These are phyloP conservation scores for Schizochytrium sp. DNA, from an alignment of 108 stramenopile genomes.

Conservation along the genomic window DNA sequence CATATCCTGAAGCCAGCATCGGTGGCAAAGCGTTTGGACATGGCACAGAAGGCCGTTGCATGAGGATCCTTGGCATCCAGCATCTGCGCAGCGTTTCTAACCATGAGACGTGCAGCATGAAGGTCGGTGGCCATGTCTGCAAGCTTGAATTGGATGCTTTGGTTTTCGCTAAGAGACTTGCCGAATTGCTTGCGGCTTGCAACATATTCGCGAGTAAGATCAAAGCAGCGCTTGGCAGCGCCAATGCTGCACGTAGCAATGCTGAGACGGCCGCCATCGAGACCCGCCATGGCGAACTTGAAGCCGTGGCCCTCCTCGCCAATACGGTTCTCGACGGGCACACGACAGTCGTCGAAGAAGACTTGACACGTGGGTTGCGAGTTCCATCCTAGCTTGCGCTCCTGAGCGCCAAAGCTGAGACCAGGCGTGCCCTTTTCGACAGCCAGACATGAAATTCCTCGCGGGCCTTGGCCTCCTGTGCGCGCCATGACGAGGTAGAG, in stretches of 20 bases:
- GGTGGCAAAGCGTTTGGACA: conserved; percentile 41
- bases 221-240: conserved; percentile 30
- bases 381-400: conserved; percentile 40
- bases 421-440: conserved; percentile 39
- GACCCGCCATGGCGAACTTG: conserved; percentile 38
- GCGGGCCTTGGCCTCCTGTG: conserved; percentile 26
- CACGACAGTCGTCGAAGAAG: conserved; percentile 25
- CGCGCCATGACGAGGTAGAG: conserved; percentile 43
- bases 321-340: conserved; percentile 36
- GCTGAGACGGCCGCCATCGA: conserved; percentile 37
- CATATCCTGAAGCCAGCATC: conserved; percentile 33
- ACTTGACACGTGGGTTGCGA: conserved; percentile 35
- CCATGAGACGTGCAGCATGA: conserved; percentile 16
- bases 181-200: conserved; percentile 42
- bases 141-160: conserved; percentile 37
- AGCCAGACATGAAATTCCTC: conserved; percentile 32
- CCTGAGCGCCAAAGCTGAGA: conserved; percentile 39
- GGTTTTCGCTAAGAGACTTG: conserved; percentile 25
- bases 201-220: conserved; percentile 19
- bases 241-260: conserved; percentile 38
- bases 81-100: conserved; percentile 34
- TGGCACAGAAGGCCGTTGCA: conserved; percentile 32
- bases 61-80: conserved; percentile 34
- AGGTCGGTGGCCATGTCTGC: conserved; percentile 39
- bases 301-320: conserved; percentile 43